These are phyloP conservation scores for Tolypocladium inflatum DNA, from an alignment of 2,329 filamentous ascomycete species.

Conservation along the genomic window DNA sequence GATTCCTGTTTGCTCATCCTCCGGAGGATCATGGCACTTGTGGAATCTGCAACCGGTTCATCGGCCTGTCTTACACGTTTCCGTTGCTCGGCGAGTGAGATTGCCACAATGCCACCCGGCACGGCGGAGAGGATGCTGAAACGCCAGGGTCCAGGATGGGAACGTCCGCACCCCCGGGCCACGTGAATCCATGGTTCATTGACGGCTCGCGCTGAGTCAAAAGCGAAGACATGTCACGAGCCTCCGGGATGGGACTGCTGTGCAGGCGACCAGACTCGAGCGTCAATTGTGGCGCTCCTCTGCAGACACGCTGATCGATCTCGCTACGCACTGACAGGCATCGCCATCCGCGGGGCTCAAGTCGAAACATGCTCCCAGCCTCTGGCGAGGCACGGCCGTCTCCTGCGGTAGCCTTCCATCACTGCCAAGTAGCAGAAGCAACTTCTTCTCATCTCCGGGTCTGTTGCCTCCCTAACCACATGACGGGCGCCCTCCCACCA, in stretches of 20 bases:
- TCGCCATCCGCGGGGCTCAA: not conserved
- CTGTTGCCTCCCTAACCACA: not conserved
- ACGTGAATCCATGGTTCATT: not conserved
- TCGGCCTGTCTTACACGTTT: not conserved
- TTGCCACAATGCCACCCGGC: not conserved
- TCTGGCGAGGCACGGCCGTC: not conserved
- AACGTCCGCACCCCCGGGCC: not conserved
- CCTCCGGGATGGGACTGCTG: not conserved
- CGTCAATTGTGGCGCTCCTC: not conserved
- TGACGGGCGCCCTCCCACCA: not conserved
- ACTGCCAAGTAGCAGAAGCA: not conserved
- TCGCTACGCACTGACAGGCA: not conserved
- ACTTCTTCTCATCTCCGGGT: not conserved
- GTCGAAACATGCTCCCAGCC: not conserved
- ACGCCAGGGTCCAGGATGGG: constrained; percentile 1
- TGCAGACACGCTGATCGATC: not conserved
- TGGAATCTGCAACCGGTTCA: not conserved
- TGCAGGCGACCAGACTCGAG: not conserved
- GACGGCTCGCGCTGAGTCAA: not conserved
- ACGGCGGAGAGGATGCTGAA: constrained; percentile 1
- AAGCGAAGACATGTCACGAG: not conserved
- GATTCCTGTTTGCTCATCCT: not conserved
- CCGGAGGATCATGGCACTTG: not conserved
- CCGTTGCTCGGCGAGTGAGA: not conserved
- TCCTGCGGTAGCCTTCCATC: not conserved